A percentile compares a stretch with the other conserved stretches of the same genome.
Evolutionary conservation across 768 basidiomycete species (phyloP).

Genomic region (Tulasnella sp.): DNA sequence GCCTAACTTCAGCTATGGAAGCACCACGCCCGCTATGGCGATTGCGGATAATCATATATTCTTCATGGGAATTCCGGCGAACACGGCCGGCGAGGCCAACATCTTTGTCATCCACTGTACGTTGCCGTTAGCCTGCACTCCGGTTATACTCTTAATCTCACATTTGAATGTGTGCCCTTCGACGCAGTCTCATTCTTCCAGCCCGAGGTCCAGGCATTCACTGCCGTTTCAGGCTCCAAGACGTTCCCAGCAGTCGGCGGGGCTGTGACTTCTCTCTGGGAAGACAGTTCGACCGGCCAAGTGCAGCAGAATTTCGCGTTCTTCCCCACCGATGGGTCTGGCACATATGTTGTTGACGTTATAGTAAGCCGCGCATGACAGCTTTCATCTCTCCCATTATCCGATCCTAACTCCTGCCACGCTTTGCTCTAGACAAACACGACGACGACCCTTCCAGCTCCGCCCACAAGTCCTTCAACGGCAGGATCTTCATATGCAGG

Average conservation of each 20-base stretch:
- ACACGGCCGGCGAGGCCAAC: conserved; percentile 53
- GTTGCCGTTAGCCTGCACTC: conserved; percentile 26
- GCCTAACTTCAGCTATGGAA: conserved; percentile 41
- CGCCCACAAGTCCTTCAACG: neutral
- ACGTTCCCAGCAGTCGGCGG: conserved; percentile 61
- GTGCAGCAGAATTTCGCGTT: conserved; percentile 70
- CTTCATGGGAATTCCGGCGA: conserved; percentile 62
- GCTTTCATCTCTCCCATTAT: too few relatives aligned
- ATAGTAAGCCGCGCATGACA: conserved; percentile 38
- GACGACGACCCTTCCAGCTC: neutral
- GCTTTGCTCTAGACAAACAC: neutral
- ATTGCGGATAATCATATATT: conserved; percentile 80
- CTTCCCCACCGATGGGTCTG: conserved; percentile 63
- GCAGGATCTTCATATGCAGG: conserved; percentile 48
- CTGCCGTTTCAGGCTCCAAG: conserved; percentile 31
- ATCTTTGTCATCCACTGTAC: conserved; percentile 85
- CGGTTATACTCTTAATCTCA: too few relatives aligned
- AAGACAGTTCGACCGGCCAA: neutral
- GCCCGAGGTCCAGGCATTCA: conserved; percentile 50
- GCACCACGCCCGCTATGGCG: conserved; percentile 65
- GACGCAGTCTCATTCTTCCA: conserved; percentile 66
- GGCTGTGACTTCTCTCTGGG: conserved; percentile 53
- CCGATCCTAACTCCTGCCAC: neutral
- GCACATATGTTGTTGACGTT: conserved; percentile 63
- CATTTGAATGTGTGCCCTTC: neutral